Conservation (phyloP, 1,139 yeast genomes). For the Tardiomyces blankii region DNA sequence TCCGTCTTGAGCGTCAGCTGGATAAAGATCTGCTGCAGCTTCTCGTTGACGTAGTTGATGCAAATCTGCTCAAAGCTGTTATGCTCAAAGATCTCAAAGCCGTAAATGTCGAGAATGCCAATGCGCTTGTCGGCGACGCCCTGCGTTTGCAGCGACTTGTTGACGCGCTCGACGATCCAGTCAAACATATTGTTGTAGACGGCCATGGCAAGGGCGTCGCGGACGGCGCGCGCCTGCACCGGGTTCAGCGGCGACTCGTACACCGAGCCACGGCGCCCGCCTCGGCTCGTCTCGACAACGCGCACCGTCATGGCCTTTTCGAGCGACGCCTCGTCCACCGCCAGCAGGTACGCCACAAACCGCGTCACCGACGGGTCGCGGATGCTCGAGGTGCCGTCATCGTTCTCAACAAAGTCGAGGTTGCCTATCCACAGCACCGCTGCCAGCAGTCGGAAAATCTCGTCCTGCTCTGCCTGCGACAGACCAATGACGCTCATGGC, state of each 20-base stretch:
- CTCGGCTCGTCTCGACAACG: conserved; percentile 72
- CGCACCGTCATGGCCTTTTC: conserved; percentile 65
- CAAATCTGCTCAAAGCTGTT: conserved; percentile 96
- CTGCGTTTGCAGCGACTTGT: conserved; percentile 49
- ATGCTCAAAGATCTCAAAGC: conserved; percentile 94
- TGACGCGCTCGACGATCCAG: conserved; percentile 96
- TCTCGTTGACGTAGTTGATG: conserved; percentile 94
- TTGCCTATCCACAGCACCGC: conserved; percentile 93
- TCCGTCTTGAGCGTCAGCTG: conserved; percentile 93
- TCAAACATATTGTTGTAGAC: conserved; percentile 87
- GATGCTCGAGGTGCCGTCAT: conserved; percentile 74
- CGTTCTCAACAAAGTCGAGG: conserved; percentile 69
- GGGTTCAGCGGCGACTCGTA: conserved; percentile 89
- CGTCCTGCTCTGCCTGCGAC: conserved; percentile 72
- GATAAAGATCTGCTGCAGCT: conserved; percentile 92
- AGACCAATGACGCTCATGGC: conserved; percentile 90
- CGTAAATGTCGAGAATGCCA: conserved; percentile 96
- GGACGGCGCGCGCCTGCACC: conserved; percentile 88
- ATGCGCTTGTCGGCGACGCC: conserved; percentile 54
- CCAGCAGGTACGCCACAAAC: conserved; percentile 84
- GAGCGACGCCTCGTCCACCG: conserved; percentile 61
- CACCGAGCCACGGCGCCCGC: conserved; percentile 80
- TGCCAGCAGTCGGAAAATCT: conserved; percentile 76
- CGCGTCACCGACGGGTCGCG: conserved; percentile 83
- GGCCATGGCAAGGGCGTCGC: conserved; percentile 94